Percentiles rank a stretch among this genome's conserved stretches.
Evolutionary conservation across 169 alveolate genomes (phyloP).

Genomic region (Plasmodium gallinaceum): DNA sequence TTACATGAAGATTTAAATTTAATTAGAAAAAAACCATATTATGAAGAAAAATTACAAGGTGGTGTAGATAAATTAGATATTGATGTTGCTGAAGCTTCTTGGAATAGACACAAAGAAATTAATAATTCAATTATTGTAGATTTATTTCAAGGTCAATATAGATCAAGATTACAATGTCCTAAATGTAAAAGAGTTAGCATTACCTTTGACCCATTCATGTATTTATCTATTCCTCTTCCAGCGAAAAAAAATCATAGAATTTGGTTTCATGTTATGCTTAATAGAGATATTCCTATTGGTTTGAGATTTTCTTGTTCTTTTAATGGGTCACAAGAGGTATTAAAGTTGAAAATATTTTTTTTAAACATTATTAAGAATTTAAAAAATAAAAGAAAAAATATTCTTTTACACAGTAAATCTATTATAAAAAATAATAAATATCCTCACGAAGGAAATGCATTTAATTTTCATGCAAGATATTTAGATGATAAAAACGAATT

Average conservation of each 20-base stretch:
- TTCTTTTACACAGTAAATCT: slow-evolving; percentile 34
- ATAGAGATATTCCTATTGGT: slow-evolving; percentile 30
- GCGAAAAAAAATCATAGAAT: slow-evolving; percentile 66
- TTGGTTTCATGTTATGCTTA: slow-evolving; percentile 63
- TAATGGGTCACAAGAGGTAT: slow-evolving; percentile 62
- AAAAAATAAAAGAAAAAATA: slow-evolving; percentile 38
- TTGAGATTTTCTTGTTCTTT: slow-evolving; percentile 52
- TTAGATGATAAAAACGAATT: slow-evolving; percentile 36
- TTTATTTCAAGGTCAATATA: slow-evolving; percentile 92
- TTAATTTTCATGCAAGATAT: slow-evolving; percentile 45
- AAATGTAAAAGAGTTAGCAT: slow-evolving; percentile 87
- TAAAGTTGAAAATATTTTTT: slow-evolving; percentile 33
- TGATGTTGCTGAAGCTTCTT: slow-evolving; percentile 70
- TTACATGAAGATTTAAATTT: slow-evolving; percentile 94
- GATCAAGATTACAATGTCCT: slow-evolving; percentile 89
- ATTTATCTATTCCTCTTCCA: slow-evolving; percentile 91
- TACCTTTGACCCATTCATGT: slow-evolving; percentile 93
- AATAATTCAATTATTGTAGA: slow-evolving; percentile 92
- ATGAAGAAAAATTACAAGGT: slow-evolving; percentile 80
- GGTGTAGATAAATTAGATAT: slow-evolving; percentile 44
- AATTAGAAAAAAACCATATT: slow-evolving; percentile 90
- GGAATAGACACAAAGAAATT: slow-evolving; percentile 86
- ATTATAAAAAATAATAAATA: slow-evolving; percentile 48
- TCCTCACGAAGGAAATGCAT: slow-evolving; percentile 41
- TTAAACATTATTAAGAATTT: slow-evolving; percentile 38